Base-by-base conservation (phyloP, 129 eudicot species). In the Smallanthus sonchifolius region DNA sequence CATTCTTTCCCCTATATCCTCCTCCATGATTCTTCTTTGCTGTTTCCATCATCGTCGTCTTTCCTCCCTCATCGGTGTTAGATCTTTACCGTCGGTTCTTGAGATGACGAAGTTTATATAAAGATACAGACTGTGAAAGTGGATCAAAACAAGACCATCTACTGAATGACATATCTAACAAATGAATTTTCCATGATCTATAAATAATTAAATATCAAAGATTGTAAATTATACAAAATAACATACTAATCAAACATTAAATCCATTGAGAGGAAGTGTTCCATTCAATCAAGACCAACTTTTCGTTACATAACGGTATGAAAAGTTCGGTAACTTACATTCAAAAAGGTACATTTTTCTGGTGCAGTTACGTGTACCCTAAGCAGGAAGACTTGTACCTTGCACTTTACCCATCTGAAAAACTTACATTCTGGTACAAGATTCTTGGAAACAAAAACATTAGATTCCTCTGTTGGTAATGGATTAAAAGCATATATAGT, bases 351-450 rank as follows among this genome's bases (percentile, higher is more conserved):
- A 36, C 70, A 45, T 32, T 38, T 38, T 44, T 74, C 49, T 74
- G 71, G 47, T 45, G 77, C 69, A 11, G 2, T 59, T 4, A 73
- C n/a, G 10, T 11, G 47, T 32, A 74, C 60, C 69, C 19, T 40
- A 61, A 30, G 47, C 55, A 44, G 35, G 48, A 60, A 45, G 36
- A 61, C 44, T 74, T 45, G 70, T 60, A n/a, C 77, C n/a, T 65
- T 6, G 38, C 73, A 62, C n/a, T 65, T 62, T 55, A 45, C 71
- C 71, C 35, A 36, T 75, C 40, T 42, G 40, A 66, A 75, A 54
- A 65, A 75, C 80, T 75, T 55, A 32, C 67, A 76, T 73, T 73
- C 69, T n/a, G 10, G n/a, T 59, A 43, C 77, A 67, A 28, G 44
- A 75, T 28, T 45, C 72, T 44, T 35, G 61, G 54, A 49, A 65